These are phyloP conservation scores for Talaromyces sp. DNA, from an alignment of 2,329 filamentous ascomycete genomes.

Conservation along the genomic window DNA sequence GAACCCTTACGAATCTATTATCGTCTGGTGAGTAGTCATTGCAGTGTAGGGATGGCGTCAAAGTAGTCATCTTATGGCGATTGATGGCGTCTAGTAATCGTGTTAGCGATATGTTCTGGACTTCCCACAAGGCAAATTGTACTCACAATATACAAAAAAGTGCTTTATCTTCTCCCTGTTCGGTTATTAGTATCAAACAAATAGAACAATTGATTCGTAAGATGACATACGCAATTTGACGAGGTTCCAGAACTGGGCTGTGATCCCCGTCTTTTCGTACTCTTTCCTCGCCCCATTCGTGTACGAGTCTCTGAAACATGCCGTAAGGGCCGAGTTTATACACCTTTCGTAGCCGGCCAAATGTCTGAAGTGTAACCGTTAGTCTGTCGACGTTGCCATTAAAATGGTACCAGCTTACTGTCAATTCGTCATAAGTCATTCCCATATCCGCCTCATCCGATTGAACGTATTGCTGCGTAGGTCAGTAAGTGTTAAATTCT, in stretches of 20 bases:
- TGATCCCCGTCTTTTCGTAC: constrained; percentile 18
- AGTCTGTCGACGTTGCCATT: constrained; percentile 19
- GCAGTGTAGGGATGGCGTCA: constrained; percentile 14
- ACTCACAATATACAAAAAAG: constrained; percentile 27
- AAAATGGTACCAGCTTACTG: constrained; percentile 36
- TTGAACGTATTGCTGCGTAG: constrained; percentile 28
- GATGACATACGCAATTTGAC: constrained; percentile 12
- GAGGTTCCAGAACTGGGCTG: constrained; percentile 27
- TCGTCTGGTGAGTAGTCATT: constrained; percentile 46
- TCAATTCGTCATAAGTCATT: constrained; percentile 51
- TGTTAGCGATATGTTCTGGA: neutral
- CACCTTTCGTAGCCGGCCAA: constrained; percentile 47
- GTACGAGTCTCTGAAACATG: constrained; percentile 48
- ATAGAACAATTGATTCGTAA: neutral
- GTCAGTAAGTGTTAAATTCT: neutral
- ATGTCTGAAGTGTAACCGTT: neutral
- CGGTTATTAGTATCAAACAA: neutral
- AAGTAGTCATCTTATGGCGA: constrained; percentile 16
- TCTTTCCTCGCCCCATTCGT: constrained; percentile 40
- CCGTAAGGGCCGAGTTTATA: constrained; percentile 50
- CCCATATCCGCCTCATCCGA: constrained; percentile 49
- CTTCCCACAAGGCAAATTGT: neutral
- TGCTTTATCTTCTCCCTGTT: constrained; percentile 36
- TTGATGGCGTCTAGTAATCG: constrained; percentile 9
- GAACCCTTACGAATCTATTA: constrained; percentile 41